These are phyloP conservation scores for Candida krabiensis DNA, from an alignment of 805 yeast genomes.

Conservation along the genomic window DNA sequence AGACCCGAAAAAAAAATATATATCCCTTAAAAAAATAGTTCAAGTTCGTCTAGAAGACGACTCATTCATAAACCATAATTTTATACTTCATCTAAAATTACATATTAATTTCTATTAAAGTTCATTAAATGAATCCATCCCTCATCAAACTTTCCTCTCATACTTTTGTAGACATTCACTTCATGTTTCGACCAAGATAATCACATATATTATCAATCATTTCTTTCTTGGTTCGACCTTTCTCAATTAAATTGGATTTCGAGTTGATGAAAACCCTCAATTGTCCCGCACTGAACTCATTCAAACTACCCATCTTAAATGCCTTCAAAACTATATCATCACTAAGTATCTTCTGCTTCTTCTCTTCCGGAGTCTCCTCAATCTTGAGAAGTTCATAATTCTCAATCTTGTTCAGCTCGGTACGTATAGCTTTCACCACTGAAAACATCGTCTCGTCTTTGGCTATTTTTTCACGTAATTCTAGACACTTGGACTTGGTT, in stretches of 20 bases:
- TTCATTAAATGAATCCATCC: too few species aligned
- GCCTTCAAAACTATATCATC: slow-evolving; percentile 43
- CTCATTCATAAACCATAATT: too few species aligned
- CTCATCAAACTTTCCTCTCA: too few species aligned
- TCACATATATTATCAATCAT: slow-evolving; percentile 41
- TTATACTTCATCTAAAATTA: too few species aligned
- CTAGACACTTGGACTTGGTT: slow-evolving; percentile 15
- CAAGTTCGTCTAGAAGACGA: too few species aligned
- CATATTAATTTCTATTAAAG: too few species aligned
- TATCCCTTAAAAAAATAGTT: too few species aligned
- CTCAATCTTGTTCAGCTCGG: slow-evolving; percentile 23
- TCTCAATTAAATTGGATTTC: slow-evolving; percentile 35
- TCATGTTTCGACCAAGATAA: slow-evolving; percentile 18
- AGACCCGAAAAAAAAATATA: too few species aligned
- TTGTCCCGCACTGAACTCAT: slow-evolving; percentile 41
- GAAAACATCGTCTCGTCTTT: slow-evolving; percentile 4
- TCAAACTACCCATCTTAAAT: slow-evolving; percentile 38
- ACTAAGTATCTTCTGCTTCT: slow-evolving; percentile 22
- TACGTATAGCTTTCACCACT: slow-evolving; percentile 19
- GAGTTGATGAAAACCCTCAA: slow-evolving; percentile 39
- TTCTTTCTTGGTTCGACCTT: slow-evolving; percentile 42
- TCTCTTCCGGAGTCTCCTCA: slow-evolving; percentile 9
- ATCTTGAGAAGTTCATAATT: slow-evolving; percentile 20
- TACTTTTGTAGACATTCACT: too few species aligned
- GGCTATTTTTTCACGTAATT: slow-evolving; percentile 13